phyloP scores from a whole-genome alignment of 352 stramenopile genomes.

The Salisapilia sapeloensis region DNA sequence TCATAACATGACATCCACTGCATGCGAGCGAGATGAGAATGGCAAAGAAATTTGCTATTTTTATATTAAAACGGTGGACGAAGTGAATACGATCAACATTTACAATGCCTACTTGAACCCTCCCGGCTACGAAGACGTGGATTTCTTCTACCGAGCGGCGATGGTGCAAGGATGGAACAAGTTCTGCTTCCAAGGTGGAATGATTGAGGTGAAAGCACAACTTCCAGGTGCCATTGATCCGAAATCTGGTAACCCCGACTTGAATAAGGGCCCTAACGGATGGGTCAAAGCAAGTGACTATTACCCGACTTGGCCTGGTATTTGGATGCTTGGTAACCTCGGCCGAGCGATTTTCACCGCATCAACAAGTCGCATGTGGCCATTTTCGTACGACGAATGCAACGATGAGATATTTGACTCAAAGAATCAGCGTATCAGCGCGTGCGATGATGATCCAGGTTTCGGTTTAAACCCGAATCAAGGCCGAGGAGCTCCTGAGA shows the following conservation, averaged over 20 bases:
- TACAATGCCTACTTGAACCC: slow-evolving; percentile 39
- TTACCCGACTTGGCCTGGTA: slow-evolving; percentile 65
- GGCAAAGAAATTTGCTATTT: slow-evolving; percentile 54
- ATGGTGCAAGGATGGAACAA: slow-evolving; percentile 88
- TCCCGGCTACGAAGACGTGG: slow-evolving; percentile 19
- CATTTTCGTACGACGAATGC: slow-evolving; percentile 81
- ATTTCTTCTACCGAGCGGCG: slow-evolving; percentile 35
- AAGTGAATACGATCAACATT: slow-evolving; percentile 17
- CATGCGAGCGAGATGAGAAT: slow-evolving; percentile 17
- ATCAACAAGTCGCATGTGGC: slow-evolving; percentile 82
- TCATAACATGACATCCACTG: slow-evolving; percentile 57
- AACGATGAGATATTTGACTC: slow-evolving; percentile 43
- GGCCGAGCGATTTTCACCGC: slow-evolving; percentile 83
- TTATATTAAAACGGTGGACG: slow-evolving; percentile 33
- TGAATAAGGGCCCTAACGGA: slow-evolving; percentile 8
- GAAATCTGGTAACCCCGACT: slow-evolving; percentile 12
- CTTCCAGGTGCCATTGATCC: slow-evolving; percentile 62
- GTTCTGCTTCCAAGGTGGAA: slow-evolving; percentile 87
- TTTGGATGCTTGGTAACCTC: slow-evolving; percentile 90
- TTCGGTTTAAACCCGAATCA: slow-evolving; percentile 54
- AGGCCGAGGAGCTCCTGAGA: slow-evolving; percentile 76
- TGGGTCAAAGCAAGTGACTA: slow-evolving; percentile 5
- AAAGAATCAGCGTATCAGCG: slow-evolving; percentile 62
- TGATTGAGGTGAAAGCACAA: slow-evolving; percentile 74
- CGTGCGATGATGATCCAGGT: slow-evolving; percentile 73